Evolutionary conservation across 331 rosid species (phyloP).

Genomic region (Pyracantha coccinea): DNA sequence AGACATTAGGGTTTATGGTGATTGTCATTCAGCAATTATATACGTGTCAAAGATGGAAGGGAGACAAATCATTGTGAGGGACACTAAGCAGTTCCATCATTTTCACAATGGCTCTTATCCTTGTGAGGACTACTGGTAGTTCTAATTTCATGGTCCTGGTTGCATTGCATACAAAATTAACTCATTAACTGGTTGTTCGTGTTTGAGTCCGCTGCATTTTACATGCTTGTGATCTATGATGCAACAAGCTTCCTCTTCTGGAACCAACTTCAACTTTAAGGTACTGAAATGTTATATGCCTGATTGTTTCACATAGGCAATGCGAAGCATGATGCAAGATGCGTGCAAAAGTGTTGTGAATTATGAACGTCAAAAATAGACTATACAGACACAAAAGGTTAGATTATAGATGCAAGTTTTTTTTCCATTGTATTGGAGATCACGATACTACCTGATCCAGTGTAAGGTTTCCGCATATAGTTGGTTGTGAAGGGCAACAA

Average conservation of each 20-base stretch:
- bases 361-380: too few species aligned
- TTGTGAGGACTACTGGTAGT: slow-evolving; percentile 40
- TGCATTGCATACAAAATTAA: neutral
- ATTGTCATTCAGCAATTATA: slow-evolving; percentile 37
- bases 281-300: neutral
- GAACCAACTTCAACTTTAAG: neutral
- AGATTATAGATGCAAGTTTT: too few species aligned
- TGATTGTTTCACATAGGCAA: too few species aligned
- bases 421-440: too few species aligned
- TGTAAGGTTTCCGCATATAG: too few species aligned
- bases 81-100: slow-evolving; percentile 40
- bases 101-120: slow-evolving; percentile 32
- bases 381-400: too few species aligned
- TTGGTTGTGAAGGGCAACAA: too few species aligned
- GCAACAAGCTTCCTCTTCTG: neutral
- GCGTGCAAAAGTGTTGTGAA: too few species aligned
- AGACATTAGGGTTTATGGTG: slow-evolving; percentile 41
- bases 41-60: slow-evolving; percentile 30
- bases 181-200: neutral
- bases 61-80: slow-evolving; percentile 38
- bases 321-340: too few species aligned
- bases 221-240: neutral
- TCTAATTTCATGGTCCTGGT: neutral
- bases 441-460: too few species aligned
- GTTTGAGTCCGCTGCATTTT: neutral